Conservation (phyloP, 2,329 filamentous ascomycete genomes). For the Fusarium ambrosium region DNA sequence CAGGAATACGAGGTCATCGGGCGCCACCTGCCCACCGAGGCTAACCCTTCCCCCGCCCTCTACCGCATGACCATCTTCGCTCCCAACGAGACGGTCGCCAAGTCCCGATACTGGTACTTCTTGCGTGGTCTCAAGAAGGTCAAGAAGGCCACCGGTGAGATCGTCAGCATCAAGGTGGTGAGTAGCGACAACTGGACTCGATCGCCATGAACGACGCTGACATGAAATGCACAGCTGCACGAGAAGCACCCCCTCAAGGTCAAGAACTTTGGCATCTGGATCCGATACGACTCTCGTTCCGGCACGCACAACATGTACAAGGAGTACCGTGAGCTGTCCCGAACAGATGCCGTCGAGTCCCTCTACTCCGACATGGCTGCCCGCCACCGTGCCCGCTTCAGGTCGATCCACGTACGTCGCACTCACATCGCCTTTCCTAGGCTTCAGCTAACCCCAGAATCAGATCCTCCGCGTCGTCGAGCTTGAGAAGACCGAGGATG, state of each 20-base stretch:
- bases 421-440: background rate
- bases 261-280: conserved; percentile 99
- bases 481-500: conserved; percentile 91
- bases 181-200: conserved; percentile 54
- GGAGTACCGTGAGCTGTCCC: conserved; percentile 99
- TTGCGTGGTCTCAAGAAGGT: conserved; percentile 99
- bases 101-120: conserved; percentile 99
- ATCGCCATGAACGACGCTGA: background rate
- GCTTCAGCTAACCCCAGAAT: conserved; percentile 7
- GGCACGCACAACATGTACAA: conserved; percentile 99
- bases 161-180: conserved; percentile 97
- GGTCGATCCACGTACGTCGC: conserved; percentile 93
- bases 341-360: conserved; percentile 93
- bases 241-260: conserved; percentile 99
- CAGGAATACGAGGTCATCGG: conserved; percentile 99
- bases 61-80: conserved; percentile 99
- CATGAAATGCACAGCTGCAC: conserved; percentile 76
- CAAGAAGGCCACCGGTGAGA: conserved; percentile 99
- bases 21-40: conserved; percentile 97
- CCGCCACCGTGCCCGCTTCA: conserved; percentile 95
- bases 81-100: conserved; percentile 96
- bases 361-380: conserved; percentile 99
- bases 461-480: conserved; percentile 99
- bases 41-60: conserved; percentile 96
- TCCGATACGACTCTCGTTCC: conserved; percentile 99